Evolutionary conservation across 805 yeast species (phyloP).

Genomic region (Nakazawaea holstii): DNA sequence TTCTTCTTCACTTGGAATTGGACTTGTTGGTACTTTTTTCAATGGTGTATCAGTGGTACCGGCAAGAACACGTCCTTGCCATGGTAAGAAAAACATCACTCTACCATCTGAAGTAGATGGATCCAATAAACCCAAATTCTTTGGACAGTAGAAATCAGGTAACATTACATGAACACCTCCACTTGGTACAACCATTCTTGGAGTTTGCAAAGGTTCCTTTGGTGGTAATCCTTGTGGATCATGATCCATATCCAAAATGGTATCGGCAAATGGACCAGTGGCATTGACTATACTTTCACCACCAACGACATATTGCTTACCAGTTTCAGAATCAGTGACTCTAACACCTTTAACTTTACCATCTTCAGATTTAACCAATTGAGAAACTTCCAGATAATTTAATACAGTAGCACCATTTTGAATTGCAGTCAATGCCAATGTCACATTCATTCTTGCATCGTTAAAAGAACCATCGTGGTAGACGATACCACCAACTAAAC

Average conservation of each 20-base stretch:
- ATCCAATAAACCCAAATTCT: constrained; percentile 81
- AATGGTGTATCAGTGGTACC: constrained; percentile 95
- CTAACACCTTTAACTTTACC: constrained; percentile 68
- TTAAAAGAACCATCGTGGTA: constrained; percentile 95
- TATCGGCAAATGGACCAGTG: constrained; percentile 91
- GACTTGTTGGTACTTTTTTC: constrained; percentile 63
- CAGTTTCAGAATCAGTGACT: constrained; percentile 68
- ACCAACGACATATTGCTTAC: constrained; percentile 51
- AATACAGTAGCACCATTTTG: constrained; percentile 85
- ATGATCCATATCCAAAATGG: constrained; percentile 80
- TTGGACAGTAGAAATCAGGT: constrained; percentile 90
- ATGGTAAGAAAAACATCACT: constrained; percentile 94
- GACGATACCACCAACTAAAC: constrained; percentile 84
- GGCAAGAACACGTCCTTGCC: constrained; percentile 96
- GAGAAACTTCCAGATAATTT: constrained; percentile 80
- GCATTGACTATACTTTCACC: constrained; percentile 84
- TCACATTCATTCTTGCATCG: constrained; percentile 84
- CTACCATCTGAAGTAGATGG: constrained; percentile 93
- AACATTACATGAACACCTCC: constrained; percentile 90
- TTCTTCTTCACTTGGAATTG: constrained; percentile 83
- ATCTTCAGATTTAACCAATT: constrained; percentile 60
- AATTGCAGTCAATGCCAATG: constrained; percentile 81
- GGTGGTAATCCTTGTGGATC: constrained; percentile 63
- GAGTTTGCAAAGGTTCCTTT: constrained; percentile 33
- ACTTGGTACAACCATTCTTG: constrained; percentile 88